Base-by-base conservation (phyloP, 257 asterid genomes). In the Osmanthus fragrans region DNA sequence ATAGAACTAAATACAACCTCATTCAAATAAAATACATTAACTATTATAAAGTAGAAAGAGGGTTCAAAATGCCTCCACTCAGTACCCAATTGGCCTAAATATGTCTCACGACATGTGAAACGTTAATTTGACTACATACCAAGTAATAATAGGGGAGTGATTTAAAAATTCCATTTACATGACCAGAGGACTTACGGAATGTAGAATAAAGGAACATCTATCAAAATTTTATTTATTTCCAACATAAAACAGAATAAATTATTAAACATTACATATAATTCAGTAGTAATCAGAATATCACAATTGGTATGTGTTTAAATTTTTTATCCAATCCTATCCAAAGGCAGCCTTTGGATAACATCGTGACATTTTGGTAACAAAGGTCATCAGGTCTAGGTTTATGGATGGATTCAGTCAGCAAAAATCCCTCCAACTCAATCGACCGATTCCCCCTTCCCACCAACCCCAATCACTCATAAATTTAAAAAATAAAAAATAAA, bases 401-500 rank as follows among this genome's bases (percentile, higher is more conserved):
- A 32, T 32, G 34, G 34, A 32, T 32, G 4, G 4, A 32, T 32
- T 32, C 4, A 32, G 34, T 32, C 34, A 32, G 34, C 4, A 3
- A 32, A 32, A 2, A 5, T 32, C 34, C 4, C 34, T 32, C 34
- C 34, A 32, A 32, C 4, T 32, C 34, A 32, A 60, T 6, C 63
- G 40, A 39, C 27, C 18, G 3, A 32, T 51, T 65, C 21, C 51
- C 49, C 66, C 42, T 36, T 16, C 30, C 37, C 69, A 40, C 72
- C 33, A 15, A 33, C 76, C 66, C 16, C 68, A 42, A 19, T 60
- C 75, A 72, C 67, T 70, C 25, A 6, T 63, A n/a, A n/a, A n/a
- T n/a, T n/a, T n/a, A n/a, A n/a, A n/a, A n/a, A n/a, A n/a, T n/a
- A n/a, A n/a, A n/a, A n/a, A n/a, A n/a, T 15, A 5, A 49, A 15